Evolutionary conservation across 1,284 basidiomycete species (phyloP).

Genomic region (Ceratobasidium sp.): DNA sequence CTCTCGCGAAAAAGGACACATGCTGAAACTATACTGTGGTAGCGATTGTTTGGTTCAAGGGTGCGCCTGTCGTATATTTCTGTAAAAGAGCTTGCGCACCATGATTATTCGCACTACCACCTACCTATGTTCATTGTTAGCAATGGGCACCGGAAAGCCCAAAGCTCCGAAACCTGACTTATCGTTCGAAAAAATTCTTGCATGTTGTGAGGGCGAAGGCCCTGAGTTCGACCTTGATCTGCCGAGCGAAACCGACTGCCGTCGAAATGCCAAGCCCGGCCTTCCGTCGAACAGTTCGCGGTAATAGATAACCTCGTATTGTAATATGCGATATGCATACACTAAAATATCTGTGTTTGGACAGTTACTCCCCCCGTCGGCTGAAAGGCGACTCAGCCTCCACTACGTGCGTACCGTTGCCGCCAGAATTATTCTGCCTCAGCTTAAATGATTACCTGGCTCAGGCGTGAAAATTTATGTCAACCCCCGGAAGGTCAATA

Average conservation of each 20-base stretch:
- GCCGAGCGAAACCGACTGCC: not conserved
- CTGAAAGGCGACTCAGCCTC: not conserved
- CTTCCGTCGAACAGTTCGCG: conserved; percentile 14
- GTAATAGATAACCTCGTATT: not conserved
- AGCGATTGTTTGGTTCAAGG: not conserved
- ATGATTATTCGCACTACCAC: not conserved
- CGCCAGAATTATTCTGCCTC: not conserved
- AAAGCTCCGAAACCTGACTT: not conserved
- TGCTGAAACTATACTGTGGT: not conserved
- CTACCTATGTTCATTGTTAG: not conserved
- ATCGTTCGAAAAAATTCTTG: not conserved
- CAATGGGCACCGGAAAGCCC: conserved; percentile 25
- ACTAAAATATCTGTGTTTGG: not conserved
- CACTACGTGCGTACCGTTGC: not conserved
- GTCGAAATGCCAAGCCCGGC: conserved; percentile 14
- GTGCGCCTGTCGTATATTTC: not conserved
- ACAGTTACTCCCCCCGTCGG: conserved; percentile 8
- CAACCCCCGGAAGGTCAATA: not conserved
- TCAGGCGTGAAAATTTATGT: not conserved
- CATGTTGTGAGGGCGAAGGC: not conserved
- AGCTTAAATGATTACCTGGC: not conserved
- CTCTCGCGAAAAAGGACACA: not conserved
- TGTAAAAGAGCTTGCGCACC: not conserved
- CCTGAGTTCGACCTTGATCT: not conserved
- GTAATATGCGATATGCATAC: not conserved